Evolutionary conservation across 2,329 filamentous ascomycete species (phyloP).

Genomic region (Didymella exigua): DNA sequence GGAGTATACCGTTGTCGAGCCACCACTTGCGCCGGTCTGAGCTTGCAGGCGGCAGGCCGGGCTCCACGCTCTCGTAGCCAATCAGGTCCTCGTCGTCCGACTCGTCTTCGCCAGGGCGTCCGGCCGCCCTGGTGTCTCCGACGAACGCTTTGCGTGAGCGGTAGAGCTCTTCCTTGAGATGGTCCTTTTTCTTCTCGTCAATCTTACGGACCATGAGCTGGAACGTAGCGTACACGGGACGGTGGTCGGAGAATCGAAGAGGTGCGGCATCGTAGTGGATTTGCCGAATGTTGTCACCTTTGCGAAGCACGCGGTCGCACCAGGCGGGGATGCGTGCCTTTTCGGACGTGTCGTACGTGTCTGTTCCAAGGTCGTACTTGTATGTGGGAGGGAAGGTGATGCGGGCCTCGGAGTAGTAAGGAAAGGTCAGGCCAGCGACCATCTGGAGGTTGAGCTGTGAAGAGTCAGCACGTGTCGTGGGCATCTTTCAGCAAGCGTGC

Average conservation of each 20-base stretch:
- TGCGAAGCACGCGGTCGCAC: conserved; percentile 92
- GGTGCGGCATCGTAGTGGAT: conserved; percentile 81
- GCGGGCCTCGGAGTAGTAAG: conserved; percentile 85
- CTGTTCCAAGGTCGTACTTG: conserved; percentile 88
- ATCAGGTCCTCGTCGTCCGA: conserved; percentile 79
- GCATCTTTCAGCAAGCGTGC: conserved; percentile 8
- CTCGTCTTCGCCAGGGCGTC: conserved; percentile 58
- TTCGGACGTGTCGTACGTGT: conserved; percentile 92
- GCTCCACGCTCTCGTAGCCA: conserved; percentile 81
- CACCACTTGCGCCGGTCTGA: conserved; percentile 69
- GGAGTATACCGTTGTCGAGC: conserved; percentile 65
- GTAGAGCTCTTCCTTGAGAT: conserved; percentile 77
- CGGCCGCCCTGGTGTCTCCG: conserved; percentile 65
- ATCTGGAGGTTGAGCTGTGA: conserved; percentile 87
- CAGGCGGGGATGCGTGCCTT: conserved; percentile 95
- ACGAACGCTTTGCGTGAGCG: conserved; percentile 68
- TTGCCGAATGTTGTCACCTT: conserved; percentile 82
- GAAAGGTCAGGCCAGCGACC: conserved; percentile 88
- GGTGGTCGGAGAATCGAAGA: conserved; percentile 89
- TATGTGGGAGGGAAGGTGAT: conserved; percentile 94
- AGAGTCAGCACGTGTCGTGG: conserved; percentile 29
- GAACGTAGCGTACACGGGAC: conserved; percentile 92
- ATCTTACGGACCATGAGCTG: conserved; percentile 81
- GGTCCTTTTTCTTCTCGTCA: conserved; percentile 73
- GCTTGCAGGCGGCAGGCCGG: conserved; percentile 70